Conservation (phyloP, 2,329 filamentous ascomycete genomes). For the Septoria petroselini region DNA sequence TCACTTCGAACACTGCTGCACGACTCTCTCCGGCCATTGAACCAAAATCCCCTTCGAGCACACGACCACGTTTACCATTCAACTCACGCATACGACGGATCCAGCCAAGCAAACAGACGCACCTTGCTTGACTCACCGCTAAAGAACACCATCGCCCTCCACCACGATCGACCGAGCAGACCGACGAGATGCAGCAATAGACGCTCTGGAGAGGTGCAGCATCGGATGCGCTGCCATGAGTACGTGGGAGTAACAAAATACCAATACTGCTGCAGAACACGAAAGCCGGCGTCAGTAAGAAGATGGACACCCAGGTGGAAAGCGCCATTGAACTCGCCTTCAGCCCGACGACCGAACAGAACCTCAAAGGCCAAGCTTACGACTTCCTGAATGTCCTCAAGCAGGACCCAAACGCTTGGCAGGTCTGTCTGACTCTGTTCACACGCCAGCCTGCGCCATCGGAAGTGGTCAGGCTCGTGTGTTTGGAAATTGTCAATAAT, state of each 20-base stretch:
- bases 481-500: constrained; percentile 89
- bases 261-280: constrained; percentile 4
- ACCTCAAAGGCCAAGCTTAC: constrained; percentile 76
- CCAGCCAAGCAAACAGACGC: neutral
- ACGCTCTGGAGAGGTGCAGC: constrained; percentile 9
- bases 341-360: constrained; percentile 71
- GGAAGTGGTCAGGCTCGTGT: constrained; percentile 83
- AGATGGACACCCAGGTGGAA: constrained; percentile 65
- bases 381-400: constrained; percentile 76
- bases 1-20: too few relatives aligned
- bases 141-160: neutral
- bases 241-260: constrained; percentile 4
- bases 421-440: constrained; percentile 83
- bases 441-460: constrained; percentile 70
- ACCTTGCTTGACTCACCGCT: constrained; percentile 13
- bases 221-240: constrained; percentile 23
- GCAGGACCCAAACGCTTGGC: constrained; percentile 80
- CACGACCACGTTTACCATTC: neutral
- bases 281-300: constrained; percentile 16
- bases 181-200: constrained; percentile 17
- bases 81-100: neutral
- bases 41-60: neutral
- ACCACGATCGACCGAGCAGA: neutral
- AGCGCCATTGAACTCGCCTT: constrained; percentile 94
- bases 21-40: too few relatives aligned